A percentile compares a stretch with the other conserved stretches of the same genome.
These are phyloP conservation scores for Acanthamoeba castellanii DNA, from an alignment of 208 protist genomes.

Conservation along the genomic window DNA sequence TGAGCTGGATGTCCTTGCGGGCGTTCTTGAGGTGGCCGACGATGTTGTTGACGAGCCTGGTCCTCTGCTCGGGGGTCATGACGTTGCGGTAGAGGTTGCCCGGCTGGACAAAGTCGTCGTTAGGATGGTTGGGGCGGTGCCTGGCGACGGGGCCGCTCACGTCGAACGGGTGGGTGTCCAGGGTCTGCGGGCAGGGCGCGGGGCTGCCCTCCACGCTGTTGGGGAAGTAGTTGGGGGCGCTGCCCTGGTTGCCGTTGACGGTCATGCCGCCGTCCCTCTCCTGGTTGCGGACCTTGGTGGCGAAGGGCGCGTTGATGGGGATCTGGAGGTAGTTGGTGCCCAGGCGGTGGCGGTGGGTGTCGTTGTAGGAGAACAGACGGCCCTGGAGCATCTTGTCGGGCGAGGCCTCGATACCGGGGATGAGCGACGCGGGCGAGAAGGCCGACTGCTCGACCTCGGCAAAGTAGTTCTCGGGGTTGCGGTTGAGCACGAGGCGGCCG, in stretches of 20 bases:
- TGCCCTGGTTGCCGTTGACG: slow-evolving; percentile 75
- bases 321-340: slow-evolving; percentile 90
- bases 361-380: slow-evolving; percentile 90
- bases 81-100: slow-evolving; percentile 78
- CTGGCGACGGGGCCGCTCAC: slow-evolving; percentile 57
- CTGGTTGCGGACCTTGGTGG: slow-evolving; percentile 72
- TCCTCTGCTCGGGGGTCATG: slow-evolving; percentile 75
- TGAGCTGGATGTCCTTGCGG: slow-evolving; percentile 71
- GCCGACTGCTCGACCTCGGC: slow-evolving; percentile 91
- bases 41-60: slow-evolving; percentile 76
- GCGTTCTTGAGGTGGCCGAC: slow-evolving; percentile 73
- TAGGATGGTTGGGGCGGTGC: slow-evolving; percentile 67
- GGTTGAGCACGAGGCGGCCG: slow-evolving; percentile 90
- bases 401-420: slow-evolving; percentile 92
- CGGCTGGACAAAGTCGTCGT: slow-evolving; percentile 74
- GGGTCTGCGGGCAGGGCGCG: not conserved
- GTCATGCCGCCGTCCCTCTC: slow-evolving; percentile 66
- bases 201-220: slow-evolving; percentile 63
- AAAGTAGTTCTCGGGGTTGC: slow-evolving; percentile 94
- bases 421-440: slow-evolving; percentile 89
- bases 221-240: slow-evolving; percentile 73
- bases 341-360: slow-evolving; percentile 91
- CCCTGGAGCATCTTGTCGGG: slow-evolving; percentile 90
- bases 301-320: slow-evolving; percentile 88
- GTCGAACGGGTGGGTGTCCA: slow-evolving; percentile 66